Base-by-base conservation (phyloP, 192 early-diverging fungal genomes). In the Phycomyces nitens region DNA sequence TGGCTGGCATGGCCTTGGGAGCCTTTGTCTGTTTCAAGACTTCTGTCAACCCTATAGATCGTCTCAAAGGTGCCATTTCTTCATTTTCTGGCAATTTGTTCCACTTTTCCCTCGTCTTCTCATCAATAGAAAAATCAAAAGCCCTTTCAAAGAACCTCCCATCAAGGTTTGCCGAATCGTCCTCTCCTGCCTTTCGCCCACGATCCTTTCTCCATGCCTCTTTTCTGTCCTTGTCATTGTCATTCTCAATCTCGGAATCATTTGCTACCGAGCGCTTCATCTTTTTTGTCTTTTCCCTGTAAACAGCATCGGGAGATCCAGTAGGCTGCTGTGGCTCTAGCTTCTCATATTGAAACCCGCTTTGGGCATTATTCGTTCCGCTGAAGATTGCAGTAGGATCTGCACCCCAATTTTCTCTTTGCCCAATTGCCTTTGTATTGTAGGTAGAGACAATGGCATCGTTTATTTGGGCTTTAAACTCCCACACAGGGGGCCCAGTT, bases 231-330 rank as follows among this genome's bases (percentile, higher is more conserved):
- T 47, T 11, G 2, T 3, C 29, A 34, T 34, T n/a, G 3, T 47
- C 11, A 47, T 3, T 47, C 44, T 18, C 11, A 6, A 11, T 14
- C 3, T n/a, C 12, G 11, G 12, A 3, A n/a, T 47, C 44, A 47
- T 47, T 47, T 14, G 44, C 23, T 3, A 23, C 43, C 7, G 59
- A 61, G 14, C 43, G 42, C 29, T 43, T 61, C 43, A 61, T 61
- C 24, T 61, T 61, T 15, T 61, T 61, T 51, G 44, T 26, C 10
- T 34, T 50, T 24, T 61, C 59, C 20, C 57, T n/a, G 57, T 59
- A 38, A n/a, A 14, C 42, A 4, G 38, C 22, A 44, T 59, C 40
- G 0, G 18, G 6, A n/a, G 12, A 3, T 3, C 12, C 44, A 14
- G 12, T 3, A 47, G 44, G 12, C 44, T 47, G 44, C 12, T 14